Conservation (phyloP, 2,329 filamentous ascomycete genomes). For the Calonectria pteridis region DNA sequence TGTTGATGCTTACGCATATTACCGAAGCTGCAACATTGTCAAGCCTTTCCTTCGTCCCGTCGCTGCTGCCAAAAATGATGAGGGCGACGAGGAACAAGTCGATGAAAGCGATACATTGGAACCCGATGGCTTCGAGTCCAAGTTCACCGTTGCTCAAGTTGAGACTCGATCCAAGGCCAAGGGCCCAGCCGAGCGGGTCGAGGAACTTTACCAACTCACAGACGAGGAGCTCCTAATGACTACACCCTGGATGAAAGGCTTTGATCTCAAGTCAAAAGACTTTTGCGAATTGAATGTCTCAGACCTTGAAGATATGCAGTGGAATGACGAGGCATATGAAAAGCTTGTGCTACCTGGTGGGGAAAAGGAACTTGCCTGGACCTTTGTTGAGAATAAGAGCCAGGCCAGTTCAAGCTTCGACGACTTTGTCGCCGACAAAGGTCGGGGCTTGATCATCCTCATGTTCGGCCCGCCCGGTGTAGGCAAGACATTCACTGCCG, state of each 20-base stretch:
- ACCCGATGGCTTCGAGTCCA: slow-evolving; percentile 10
- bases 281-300: slow-evolving; percentile 37
- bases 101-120: slow-evolving; percentile 5
- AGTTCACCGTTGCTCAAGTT: slow-evolving; percentile 23
- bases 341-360: slow-evolving; percentile 52
- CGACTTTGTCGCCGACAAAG: slow-evolving; percentile 53
- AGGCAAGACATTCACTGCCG: slow-evolving; percentile 61
- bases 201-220: slow-evolving; percentile 44
- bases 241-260: slow-evolving; percentile 53
- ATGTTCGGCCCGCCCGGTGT: slow-evolving; percentile 60
- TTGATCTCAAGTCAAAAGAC: slow-evolving; percentile 52
- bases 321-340: slow-evolving; percentile 53
- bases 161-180: slow-evolving; percentile 23
- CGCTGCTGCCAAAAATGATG: background rate
- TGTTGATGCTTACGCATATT: slow-evolving; percentile 53
- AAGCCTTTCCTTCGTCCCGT: slow-evolving; percentile 43
- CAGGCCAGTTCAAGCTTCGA: slow-evolving; percentile 44
- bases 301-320: slow-evolving; percentile 40
- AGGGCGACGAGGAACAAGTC: background rate
- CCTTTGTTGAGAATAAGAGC: slow-evolving; percentile 53
- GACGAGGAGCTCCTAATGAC: slow-evolving; percentile 52
- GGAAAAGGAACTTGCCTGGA: slow-evolving; percentile 55
- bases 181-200: slow-evolving; percentile 28
- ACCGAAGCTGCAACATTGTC: slow-evolving; percentile 45
- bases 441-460: slow-evolving; percentile 59